Evolutionary conservation across 1,139 yeast species (phyloP), one percentile per base, ranked within the genome.

Genomic region (Dujonia santamariae): DNA sequence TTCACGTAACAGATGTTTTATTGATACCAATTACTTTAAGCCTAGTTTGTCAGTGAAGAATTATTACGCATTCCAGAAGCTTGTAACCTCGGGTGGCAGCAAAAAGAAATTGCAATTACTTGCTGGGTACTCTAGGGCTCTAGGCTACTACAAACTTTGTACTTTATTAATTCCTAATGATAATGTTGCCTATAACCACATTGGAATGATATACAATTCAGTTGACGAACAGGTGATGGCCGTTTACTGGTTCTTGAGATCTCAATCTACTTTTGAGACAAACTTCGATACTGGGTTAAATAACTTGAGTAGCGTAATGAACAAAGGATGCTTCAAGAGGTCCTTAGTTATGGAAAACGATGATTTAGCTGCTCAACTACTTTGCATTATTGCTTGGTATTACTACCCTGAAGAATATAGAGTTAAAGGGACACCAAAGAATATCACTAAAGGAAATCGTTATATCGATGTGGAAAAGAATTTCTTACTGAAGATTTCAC

Each of bases 171-270:
- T 80, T 26, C 90, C 88, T 1, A 75, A 85, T 1, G 63, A 78
- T 37, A 82, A 82, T 38, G 87, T 80, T 45, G 79, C 86, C 1
- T 76, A 76, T 46, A 75, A 76, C 44, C 85, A 80, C 45, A 68
- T 77, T 34, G 87, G 85, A 5, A 72, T 80, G 59, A 69, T 80
- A 15, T 68, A 71, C 41, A 67, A 67, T 41, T 35, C 52, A 9
- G 44, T 57, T 15, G 68, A 59, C 31, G 63, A 63, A 33, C 63
- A 60, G 34, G 55, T 46, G 31, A 51, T 49, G 19, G 66, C 73
- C 0, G 47, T 56, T 21, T 54, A 63, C 31, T 68, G 83, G 66
- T 78, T 81, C 37, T 54, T 76, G 30, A 65, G 88, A 43, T 77
- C 86, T 1, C 68, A 73, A 6, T 59, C 72, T 37, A 72, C 87